These are phyloP conservation scores for Suillus alpinus DNA, from an alignment of 768 basidiomycete species.

Conservation along the genomic window DNA sequence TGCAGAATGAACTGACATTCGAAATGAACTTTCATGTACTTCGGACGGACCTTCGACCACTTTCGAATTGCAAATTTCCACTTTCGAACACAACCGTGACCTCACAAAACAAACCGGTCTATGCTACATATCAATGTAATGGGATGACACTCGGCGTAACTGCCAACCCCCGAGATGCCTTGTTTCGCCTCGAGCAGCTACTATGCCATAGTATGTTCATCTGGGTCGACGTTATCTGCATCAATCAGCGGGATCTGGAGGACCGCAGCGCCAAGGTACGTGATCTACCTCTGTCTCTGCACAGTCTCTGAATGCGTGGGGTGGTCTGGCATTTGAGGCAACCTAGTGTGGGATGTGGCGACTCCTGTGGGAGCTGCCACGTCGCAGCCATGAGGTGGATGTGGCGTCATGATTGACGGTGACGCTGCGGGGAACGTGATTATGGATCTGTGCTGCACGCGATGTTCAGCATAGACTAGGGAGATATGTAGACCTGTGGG, in stretches of 20 bases:
- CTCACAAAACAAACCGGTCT: too few species aligned
- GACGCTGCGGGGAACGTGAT: not conserved
- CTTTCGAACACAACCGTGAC: not conserved
- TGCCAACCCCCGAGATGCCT: too few species aligned
- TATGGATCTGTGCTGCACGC: not conserved
- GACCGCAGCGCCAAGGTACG: too few species aligned
- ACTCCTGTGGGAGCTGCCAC: too few species aligned
- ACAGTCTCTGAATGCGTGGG: not conserved
- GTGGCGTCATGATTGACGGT: not conserved
- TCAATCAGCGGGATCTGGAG: not conserved
- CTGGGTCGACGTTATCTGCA: too few species aligned
- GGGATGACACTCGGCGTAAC: too few species aligned
- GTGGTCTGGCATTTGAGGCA: not conserved
- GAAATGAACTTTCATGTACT: too few species aligned
- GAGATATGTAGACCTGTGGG: not conserved
- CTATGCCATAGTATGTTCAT: too few species aligned
- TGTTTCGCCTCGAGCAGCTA: too few species aligned
- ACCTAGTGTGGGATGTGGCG: not conserved
- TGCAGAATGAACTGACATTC: too few species aligned
- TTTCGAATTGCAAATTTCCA: not conserved
- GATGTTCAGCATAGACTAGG: not conserved
- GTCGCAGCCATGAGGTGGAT: not conserved
- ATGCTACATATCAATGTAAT: too few species aligned
- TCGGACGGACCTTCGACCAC: not conserved
- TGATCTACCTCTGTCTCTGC: not conserved